Evolutionary conservation across 495 filamentous ascomycete genomes (phyloP), one percentile per base, ranked within the genome.

Genomic region (Tirmania nivea): DNA sequence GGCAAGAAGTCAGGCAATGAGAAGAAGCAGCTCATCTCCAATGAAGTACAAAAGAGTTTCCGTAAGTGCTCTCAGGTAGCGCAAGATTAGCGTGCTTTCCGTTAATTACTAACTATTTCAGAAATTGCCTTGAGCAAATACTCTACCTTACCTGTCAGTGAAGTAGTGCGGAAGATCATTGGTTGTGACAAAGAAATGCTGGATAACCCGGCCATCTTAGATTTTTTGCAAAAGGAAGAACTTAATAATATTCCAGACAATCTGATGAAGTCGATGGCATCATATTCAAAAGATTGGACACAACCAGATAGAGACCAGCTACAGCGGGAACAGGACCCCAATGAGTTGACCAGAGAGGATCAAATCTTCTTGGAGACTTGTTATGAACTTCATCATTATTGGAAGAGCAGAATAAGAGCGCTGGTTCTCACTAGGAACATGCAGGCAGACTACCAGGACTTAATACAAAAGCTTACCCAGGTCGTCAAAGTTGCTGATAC

Each of bases 11-110:
- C 72, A 45, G 67, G 69, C 58, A 80, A 84, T 66, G 87, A 86
- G 63, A 96, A 95, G 76, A 96, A 96, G 69, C 87, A 95, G 60
- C 79, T 97, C 66, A 92, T 97, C 62, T 86, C 83, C 21, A 85
- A 80, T 59, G 87, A 94, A 66, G 69, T 97, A 54, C 84, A 83
- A 52, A 90, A 90, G 68, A 84, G 78, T 34, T 92, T 93, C 70
- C 81, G 75, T 77, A 73, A 67, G 72, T 61, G 52, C 42, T 19
- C 42, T 9, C 42, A 19, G 42, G 42, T 47, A 47, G 42, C 19
- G 14, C 14, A 14, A 47, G 7, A 19, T 34, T 19, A 16, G 17
- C 7, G 12, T 25, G 12, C 20, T n/a, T 34, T 36, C 34, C 7
- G 34, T 25, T 49, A 19, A 3, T 47, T 19, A 5, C 65, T 57